Base-by-base conservation (phyloP, 2,329 filamentous ascomycete genomes). In the Clonostachys sp. region DNA sequence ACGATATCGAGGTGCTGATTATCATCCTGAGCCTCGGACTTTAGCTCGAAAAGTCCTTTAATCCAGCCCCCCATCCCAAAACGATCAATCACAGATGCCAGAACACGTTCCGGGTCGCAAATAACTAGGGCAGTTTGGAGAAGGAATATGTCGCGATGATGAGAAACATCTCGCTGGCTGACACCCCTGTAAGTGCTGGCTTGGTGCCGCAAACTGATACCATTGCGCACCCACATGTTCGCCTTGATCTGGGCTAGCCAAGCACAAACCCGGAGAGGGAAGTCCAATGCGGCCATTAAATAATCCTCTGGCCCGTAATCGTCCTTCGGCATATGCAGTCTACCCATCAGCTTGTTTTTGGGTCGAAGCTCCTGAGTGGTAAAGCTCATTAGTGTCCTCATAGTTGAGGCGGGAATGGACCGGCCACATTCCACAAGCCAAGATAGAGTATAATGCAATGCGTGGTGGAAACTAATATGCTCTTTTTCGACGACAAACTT, bases 191-290 rank as follows among this genome's bases (percentile, higher is more conserved):
- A 99, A 16, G 91, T 94, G 45, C 87, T 87, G 63, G 95, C 94
- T 66, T 99, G 94, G 63, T 99, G 94, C 38, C 92, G 84, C 45
- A 99, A 78, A 58, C 92, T 97, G 61, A 99, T 90, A 3, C 94
- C 94, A 61, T 99, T 99, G 48, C 94, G 84, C 53, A 99, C 92
- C 94, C 95, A 99, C 84, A 97, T 95, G 45, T 91, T 89, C 16
- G 92, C 91, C 65, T 95, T 96, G 83, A 99, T 97, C 70, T 99
- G 95, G 6, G 94, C 89, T 34, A 99, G 75, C 94, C 94, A 99
- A 17, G 90, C 91, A 62, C 91, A 96, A 1, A 97, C 91, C 45
- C 95, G 81, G 5, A 99, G 74, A 1, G 95, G 92, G 58, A 89
- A 96, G 64, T 99, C 94, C 59, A 99, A 96, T 45, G 91, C 82